Evolutionary conservation across 441 rosid species (phyloP), one percentile per base, ranked within the genome.

Genomic region (Pelargonium myrrhifolium): DNA sequence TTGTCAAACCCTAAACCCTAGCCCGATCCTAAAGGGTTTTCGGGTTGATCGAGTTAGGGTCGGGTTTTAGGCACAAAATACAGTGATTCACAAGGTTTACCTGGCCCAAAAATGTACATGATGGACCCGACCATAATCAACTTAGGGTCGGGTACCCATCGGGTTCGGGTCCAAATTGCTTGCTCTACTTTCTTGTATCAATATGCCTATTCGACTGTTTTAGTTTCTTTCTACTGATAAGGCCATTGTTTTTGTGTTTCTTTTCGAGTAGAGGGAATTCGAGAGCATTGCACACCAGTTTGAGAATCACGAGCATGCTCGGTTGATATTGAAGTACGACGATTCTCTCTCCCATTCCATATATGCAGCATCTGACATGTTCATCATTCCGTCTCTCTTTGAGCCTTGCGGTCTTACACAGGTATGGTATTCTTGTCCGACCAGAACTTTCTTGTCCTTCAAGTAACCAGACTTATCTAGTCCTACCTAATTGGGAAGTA

Each of bases 321-420:
- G 89, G 72, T 82, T 93, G 80, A 77, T 91, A 75, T 73, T 93
- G 72, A 91, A 88, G 82, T 93, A 89, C 53, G 97, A 93, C 49
- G 97, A 91, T 72, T 80, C 86, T 74, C 96, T 93, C 68, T 88
- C 97, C 71, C 99, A 81, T 78, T 69, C 82, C 69, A 91, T 93
- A 45, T 93, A 78, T 58, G 97, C 96, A 31, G 99, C 99, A 24
- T 83, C 92, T 9, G 97, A 93, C 85, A 69, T 93, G 84, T 80
- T 93, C 73, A 89, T 91, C 76, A 88, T 93, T 78, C 99, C 99
- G 71, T 93, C 97, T 3, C 82, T 91, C 71, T 91, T 93, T 67
- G 99, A 93, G 83, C 99, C 99, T 76, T 91, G 99, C 80, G 99
- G 99, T 66, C 97, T 93, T 61, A 93, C 99, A 67, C 99, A 93